Evolutionary conservation across 345 rosid species (phyloP).

Genomic region (Pelargonium nanum): DNA sequence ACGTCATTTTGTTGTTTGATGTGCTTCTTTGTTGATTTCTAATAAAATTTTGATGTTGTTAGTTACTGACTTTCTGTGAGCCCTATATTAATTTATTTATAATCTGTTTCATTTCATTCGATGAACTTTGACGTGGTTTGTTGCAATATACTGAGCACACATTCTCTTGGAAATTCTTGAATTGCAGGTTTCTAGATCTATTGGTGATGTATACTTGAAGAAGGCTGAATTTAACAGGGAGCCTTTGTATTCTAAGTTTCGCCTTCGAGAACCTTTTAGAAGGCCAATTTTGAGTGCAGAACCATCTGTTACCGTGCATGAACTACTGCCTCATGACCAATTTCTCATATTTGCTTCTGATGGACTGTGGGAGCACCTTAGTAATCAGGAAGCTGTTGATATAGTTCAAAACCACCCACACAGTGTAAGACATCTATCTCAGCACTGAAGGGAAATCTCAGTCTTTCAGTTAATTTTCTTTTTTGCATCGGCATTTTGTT

Average conservation of each 20-base stretch:
- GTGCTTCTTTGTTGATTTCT: too few relatives aligned
- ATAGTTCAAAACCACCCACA: constrained; percentile 77
- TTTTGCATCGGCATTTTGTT: neutral
- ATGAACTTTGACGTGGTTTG: neutral
- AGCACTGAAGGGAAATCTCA: neutral
- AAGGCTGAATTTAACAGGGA: constrained; percentile 84
- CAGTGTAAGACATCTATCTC: constrained; percentile 34
- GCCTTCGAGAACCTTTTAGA: constrained; percentile 69
- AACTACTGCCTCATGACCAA: constrained; percentile 63
- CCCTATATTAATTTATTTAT: too few relatives aligned
- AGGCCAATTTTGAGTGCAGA: constrained; percentile 85
- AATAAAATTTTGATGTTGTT: neutral
- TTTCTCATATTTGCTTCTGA: constrained; percentile 93
- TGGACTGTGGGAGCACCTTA: constrained; percentile 94
- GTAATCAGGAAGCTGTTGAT: constrained; percentile 86
- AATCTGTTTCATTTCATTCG: neutral
- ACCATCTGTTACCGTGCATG: constrained; percentile 61
- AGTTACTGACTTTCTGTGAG: neutral
- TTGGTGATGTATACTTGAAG: constrained; percentile 82
- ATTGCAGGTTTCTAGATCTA: constrained; percentile 78
- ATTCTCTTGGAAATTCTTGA: constrained; percentile 3
- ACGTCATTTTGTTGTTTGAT: too few relatives aligned
- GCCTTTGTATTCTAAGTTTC: constrained; percentile 72
- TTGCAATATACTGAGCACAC: neutral
- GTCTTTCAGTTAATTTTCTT: too few relatives aligned